Percentiles rank a stretch among this genome's conserved stretches.
Conservation (phyloP, 2,329 filamentous ascomycete species). For the Penicillium sp. region DNA sequence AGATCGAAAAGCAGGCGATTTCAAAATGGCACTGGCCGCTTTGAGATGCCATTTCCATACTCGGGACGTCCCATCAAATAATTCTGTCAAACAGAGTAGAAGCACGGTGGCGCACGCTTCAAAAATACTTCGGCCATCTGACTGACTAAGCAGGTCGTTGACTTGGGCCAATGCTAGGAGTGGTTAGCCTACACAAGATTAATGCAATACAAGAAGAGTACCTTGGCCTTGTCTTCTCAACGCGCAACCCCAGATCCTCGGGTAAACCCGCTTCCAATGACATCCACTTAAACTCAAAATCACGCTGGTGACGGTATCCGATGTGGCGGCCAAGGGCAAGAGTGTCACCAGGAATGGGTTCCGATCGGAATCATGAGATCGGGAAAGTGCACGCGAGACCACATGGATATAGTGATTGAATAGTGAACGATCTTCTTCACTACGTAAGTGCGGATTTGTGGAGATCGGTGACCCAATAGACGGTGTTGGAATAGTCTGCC, state of each 20-base stretch:
- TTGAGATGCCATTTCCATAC: slow-evolving; percentile 48
- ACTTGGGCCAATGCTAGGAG: slow-evolving; percentile 26
- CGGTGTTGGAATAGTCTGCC: slow-evolving; percentile 1
- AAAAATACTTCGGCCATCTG: slow-evolving; percentile 34
- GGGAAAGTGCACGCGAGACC: slow-evolving; percentile 25
- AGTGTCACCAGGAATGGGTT: slow-evolving; percentile 29
- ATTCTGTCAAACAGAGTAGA: slow-evolving; percentile 45
- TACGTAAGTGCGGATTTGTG: slow-evolving; percentile 22
- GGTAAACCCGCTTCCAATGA: slow-evolving; percentile 31
- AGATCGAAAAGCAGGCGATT: slow-evolving; percentile 32
- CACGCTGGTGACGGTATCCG: slow-evolving; percentile 28
- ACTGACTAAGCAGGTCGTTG: slow-evolving; percentile 17
- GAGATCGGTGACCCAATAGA: slow-evolving; percentile 12
- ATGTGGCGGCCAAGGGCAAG: slow-evolving; percentile 27
- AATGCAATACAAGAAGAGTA: neutral
- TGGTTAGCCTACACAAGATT: neutral
- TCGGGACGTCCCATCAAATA: slow-evolving; percentile 45
- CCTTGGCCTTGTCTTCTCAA: slow-evolving; percentile 27
- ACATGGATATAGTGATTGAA: slow-evolving; percentile 32
- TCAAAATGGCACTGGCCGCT: slow-evolving; percentile 43
- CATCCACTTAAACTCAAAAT: slow-evolving; percentile 29
- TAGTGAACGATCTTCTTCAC: slow-evolving; percentile 28
- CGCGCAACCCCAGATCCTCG: slow-evolving; percentile 27
- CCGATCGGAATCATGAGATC: slow-evolving; percentile 19
- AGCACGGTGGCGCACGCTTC: slow-evolving; percentile 44